Evolutionary conservation across 208 protist genomes (phyloP).

Genomic region (Borovskyia barvae): DNA sequence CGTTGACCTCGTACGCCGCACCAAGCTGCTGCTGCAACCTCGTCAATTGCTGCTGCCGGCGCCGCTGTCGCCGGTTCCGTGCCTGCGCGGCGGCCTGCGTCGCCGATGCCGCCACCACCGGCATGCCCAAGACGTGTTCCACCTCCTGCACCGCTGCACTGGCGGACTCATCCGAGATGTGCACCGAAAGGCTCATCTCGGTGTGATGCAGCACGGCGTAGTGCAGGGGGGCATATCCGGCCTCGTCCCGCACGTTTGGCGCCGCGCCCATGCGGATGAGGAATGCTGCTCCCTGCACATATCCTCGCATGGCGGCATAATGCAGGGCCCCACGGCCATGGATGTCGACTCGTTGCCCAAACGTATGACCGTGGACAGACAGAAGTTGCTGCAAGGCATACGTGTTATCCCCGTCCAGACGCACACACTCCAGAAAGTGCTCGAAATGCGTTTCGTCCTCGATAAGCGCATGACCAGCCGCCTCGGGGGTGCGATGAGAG

Average conservation of each 20-base stretch:
- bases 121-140: constrained; percentile 16
- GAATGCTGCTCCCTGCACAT: constrained; percentile 24
- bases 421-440: constrained; percentile 24
- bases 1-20: too few species aligned
- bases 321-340: constrained; percentile 31
- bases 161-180: constrained; percentile 10
- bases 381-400: constrained; percentile 23
- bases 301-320: constrained; percentile 30
- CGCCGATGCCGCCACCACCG: constrained; percentile 5
- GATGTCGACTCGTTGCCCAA: constrained; percentile 17
- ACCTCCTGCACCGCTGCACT: constrained; percentile 12
- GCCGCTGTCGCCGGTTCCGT: constrained; percentile 9
- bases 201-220: constrained; percentile 32
- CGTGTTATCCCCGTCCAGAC: constrained; percentile 30
- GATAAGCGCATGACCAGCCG: constrained; percentile 7
- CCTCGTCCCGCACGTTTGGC: constrained; percentile 29
- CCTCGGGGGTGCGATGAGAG: background rate
- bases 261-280: constrained; percentile 33
- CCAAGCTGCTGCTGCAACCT: constrained; percentile 9
- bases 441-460: constrained; percentile 24
- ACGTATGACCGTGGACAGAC: constrained; percentile 9
- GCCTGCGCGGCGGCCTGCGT: constrained; percentile 16
- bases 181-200: constrained; percentile 1
- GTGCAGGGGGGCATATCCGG: constrained; percentile 41
- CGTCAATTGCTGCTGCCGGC: constrained; percentile 10